These are phyloP conservation scores for Kalanchoe fedtschenkoi DNA, from an alignment of 164 flowering plant genomes.

Conservation along the genomic window DNA sequence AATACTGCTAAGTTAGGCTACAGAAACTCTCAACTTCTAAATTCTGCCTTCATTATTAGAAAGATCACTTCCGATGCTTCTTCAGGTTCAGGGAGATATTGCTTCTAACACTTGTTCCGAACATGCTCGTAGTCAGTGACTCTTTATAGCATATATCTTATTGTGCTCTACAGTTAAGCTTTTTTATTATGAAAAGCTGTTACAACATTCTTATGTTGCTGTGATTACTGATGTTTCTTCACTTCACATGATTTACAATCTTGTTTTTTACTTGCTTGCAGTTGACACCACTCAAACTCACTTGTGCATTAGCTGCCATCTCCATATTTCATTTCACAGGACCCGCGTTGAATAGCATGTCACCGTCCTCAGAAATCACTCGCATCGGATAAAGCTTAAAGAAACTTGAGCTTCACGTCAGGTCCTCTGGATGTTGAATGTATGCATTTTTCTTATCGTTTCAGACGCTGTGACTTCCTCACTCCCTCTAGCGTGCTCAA, in stretches of 20 bases:
- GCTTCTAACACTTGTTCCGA: neutral
- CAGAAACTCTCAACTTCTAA: too few species aligned
- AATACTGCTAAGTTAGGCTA: too few species aligned
- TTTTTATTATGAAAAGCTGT: neutral
- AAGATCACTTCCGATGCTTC: too few species aligned
- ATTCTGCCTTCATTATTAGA: neutral
- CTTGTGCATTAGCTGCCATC: neutral
- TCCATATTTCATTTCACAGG: neutral
- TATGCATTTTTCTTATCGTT: neutral
- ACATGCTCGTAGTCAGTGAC: too few species aligned
- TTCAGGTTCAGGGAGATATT: neutral
- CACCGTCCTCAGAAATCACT: neutral
- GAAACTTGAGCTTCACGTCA: neutral
- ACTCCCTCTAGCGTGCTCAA: neutral
- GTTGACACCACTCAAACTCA: too few species aligned
- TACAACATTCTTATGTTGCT: neutral
- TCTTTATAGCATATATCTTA: neutral
- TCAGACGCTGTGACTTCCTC: too few species aligned
- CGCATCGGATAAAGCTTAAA: neutral
- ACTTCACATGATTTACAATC: too few species aligned
- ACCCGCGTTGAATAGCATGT: neutral
- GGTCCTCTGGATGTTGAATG: neutral
- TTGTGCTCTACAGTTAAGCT: neutral
- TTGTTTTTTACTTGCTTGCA: neutral
- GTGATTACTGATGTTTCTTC: too few species aligned